These are phyloP conservation scores for Didymosphaeria variabile DNA, from an alignment of 2,329 filamentous ascomycete species.

Conservation along the genomic window DNA sequence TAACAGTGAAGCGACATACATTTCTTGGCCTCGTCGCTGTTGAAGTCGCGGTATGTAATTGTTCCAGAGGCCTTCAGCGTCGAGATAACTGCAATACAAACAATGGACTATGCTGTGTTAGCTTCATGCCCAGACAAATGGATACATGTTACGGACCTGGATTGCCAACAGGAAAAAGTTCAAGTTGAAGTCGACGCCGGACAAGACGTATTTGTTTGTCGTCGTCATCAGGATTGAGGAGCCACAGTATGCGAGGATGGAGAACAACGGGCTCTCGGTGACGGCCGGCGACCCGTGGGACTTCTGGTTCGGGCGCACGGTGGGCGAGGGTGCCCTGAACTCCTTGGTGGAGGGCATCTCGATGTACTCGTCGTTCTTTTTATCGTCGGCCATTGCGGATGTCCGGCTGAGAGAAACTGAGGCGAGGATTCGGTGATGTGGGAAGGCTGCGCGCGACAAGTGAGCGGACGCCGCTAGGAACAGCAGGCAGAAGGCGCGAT, in stretches of 20 bases:
- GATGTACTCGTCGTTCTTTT: constrained; percentile 83
- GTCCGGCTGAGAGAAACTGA: constrained; percentile 14
- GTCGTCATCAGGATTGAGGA: constrained; percentile 99
- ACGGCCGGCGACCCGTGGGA: constrained; percentile 49
- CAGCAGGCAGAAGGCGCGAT: constrained; percentile 14
- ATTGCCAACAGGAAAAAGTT: constrained; percentile 94
- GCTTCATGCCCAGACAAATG: constrained; percentile 6
- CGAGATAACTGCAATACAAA: constrained; percentile 87
- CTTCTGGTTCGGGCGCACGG: constrained; percentile 52
- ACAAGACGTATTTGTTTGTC: constrained; percentile 99
- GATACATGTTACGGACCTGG: constrained; percentile 71
- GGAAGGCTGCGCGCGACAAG: constrained; percentile 20
- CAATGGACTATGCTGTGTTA: constrained; percentile 72
- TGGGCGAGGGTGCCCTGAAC: constrained; percentile 55
- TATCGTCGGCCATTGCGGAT: constrained; percentile 81
- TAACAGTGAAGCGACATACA: constrained; percentile 66
- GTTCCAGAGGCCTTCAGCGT: constrained; percentile 81
- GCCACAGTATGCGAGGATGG: constrained; percentile 89
- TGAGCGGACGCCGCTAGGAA: constrained; percentile 11
- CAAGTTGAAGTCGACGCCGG: constrained; percentile 88
- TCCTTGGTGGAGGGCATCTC: constrained; percentile 64
- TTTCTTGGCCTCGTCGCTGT: constrained; percentile 87
- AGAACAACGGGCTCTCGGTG: constrained; percentile 79
- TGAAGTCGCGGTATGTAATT: constrained; percentile 86
- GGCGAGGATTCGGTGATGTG: constrained; percentile 12